These are phyloP conservation scores for Cryphonectria radicalis DNA, from an alignment of 2,329 filamentous ascomycete species.

Conservation along the genomic window DNA sequence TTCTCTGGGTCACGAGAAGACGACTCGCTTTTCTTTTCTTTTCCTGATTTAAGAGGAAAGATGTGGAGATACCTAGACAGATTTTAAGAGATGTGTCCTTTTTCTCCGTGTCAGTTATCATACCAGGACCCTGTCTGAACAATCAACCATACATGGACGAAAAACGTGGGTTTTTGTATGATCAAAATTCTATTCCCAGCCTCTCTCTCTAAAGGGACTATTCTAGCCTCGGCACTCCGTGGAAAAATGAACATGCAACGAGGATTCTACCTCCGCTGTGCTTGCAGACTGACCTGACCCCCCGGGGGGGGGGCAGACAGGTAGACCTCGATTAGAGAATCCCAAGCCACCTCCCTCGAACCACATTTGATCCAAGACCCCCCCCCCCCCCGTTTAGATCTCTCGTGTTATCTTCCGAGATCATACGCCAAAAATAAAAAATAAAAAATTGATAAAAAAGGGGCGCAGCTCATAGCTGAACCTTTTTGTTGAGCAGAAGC, in stretches of 20 bases:
- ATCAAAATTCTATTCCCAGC: slow-evolving; percentile 27
- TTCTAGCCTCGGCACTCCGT: slow-evolving; percentile 24
- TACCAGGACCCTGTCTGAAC: no score
- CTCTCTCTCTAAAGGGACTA: slow-evolving; percentile 21
- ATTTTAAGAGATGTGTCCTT: background rate
- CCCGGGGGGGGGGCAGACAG: background rate
- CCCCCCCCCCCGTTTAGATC: background rate
- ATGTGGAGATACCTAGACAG: background rate
- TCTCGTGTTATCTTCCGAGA: slow-evolving; percentile 4
- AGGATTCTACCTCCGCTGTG: slow-evolving; percentile 14
- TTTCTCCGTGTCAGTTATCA: no score
- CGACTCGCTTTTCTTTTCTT: background rate
- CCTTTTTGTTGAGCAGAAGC: background rate
- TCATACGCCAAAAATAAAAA: background rate
- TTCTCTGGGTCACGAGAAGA: background rate
- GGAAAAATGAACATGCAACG: slow-evolving; percentile 17
- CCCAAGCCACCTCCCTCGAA: slow-evolving; percentile 1
- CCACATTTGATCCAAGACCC: slow-evolving; percentile 12
- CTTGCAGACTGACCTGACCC: background rate
- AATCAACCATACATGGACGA: background rate
- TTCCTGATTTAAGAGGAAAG: background rate
- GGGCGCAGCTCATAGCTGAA: background rate
- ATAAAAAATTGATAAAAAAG: background rate
- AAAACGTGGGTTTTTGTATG: background rate
- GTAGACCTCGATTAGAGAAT: slow-evolving; percentile 6